Evolutionary conservation across 345 rosid species (phyloP).

Genomic region (Linum usitatissimum): DNA sequence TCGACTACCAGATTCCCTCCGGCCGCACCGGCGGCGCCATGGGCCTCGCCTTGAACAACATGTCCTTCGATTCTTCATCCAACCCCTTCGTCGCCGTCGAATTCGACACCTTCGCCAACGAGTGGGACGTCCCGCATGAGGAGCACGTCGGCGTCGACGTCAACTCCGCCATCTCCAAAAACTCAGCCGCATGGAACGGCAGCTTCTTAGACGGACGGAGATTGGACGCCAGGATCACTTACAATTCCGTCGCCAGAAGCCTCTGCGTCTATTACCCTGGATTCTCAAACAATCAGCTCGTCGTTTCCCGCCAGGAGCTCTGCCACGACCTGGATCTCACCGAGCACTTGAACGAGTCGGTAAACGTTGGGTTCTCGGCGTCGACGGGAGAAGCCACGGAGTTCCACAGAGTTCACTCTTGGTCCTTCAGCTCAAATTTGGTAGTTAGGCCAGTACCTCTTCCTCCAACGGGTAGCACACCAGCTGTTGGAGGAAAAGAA

Average conservation of each 20-base stretch:
- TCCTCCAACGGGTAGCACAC: neutral
- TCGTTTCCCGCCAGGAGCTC: neutral
- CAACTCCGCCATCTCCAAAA: neutral
- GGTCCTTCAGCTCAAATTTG: neutral
- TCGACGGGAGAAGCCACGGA: neutral
- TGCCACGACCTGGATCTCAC: neutral
- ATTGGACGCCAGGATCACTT: neutral
- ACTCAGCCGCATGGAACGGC: neutral
- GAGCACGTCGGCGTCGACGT: neutral
- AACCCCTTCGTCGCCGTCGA: constrained; percentile 14
- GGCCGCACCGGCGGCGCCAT: constrained; percentile 2
- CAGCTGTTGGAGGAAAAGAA: neutral
- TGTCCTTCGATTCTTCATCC: neutral
- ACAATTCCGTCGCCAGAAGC: neutral
- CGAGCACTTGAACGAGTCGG: neutral
- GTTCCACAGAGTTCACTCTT: neutral
- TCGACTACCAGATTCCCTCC: neutral
- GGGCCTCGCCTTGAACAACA: constrained; percentile 7
- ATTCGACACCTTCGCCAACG: constrained; percentile 11
- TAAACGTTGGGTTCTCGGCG: neutral
- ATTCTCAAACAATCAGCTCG: neutral
- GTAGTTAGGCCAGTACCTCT: neutral
- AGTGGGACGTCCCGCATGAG: neutral
- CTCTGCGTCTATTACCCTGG: neutral
- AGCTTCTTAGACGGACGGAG: neutral